A percentile compares a stretch with the other conserved stretches of the same genome.
Conservation (phyloP, 305 asterid genomes). For the Fraxinus dipetala region DNA sequence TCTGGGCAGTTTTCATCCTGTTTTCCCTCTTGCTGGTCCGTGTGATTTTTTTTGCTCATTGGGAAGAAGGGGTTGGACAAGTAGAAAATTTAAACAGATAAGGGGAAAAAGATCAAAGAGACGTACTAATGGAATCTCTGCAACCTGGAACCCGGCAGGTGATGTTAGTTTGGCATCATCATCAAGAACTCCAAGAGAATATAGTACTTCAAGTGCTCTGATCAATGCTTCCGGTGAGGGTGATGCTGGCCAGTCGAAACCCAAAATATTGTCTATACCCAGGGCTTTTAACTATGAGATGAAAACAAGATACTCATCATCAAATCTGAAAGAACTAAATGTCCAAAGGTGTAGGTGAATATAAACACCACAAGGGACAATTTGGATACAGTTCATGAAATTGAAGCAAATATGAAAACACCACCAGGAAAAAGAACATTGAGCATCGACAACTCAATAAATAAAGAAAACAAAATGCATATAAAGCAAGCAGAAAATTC, state of each 20-base stretch:
- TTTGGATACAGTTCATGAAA: conserved; percentile 5
- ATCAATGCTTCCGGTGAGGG: conserved; percentile 94
- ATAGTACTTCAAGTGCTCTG: conserved; percentile 91
- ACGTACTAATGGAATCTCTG: conserved; percentile 89
- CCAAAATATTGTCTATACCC: conserved; percentile 92
- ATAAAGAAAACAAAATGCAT: neutral
- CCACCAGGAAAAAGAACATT: neutral
- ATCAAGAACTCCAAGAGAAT: conserved; percentile 86
- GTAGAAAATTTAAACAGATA: conserved; percentile 5
- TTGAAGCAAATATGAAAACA: neutral
- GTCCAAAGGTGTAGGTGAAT: neutral
- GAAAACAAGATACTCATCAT: conserved; percentile 18
- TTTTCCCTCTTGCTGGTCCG: neutral
- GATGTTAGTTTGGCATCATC: conserved; percentile 93
- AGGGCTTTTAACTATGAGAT: conserved; percentile 76
- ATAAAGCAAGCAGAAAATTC: neutral
- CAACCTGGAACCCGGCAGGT: conserved; percentile 91
- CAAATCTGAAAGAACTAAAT: conserved; percentile 12
- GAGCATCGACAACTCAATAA: neutral
- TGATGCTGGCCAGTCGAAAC: conserved; percentile 95
- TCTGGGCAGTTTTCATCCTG: neutral
- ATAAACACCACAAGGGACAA: neutral
- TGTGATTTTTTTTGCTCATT: neutral
- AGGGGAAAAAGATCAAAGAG: conserved; percentile 15
- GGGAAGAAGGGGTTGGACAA: neutral